Evolutionary conservation across 2,329 filamentous ascomycete species (phyloP).

Genomic region (Xylariaceae sp.): DNA sequence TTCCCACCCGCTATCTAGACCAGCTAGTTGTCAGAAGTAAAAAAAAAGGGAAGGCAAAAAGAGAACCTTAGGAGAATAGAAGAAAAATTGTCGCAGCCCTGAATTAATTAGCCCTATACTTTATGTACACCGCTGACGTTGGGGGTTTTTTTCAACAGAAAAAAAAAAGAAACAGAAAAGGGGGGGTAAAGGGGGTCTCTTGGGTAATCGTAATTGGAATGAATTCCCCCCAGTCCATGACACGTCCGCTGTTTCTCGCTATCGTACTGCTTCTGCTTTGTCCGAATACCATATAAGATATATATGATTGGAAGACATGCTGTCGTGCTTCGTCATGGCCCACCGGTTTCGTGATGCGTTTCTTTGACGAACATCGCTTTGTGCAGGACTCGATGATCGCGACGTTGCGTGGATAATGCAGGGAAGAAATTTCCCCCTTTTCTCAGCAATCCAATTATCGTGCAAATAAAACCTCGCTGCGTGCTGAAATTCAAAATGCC

Average conservation of each 20-base stretch:
- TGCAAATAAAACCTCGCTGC: background rate
- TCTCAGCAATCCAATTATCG: slow-evolving; percentile 1
- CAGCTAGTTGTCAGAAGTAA: slow-evolving; percentile 7
- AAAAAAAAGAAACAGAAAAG: background rate
- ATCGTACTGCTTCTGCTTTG: background rate
- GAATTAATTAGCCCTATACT: slow-evolving; percentile 2
- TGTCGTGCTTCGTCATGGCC: background rate
- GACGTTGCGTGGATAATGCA: slow-evolving; percentile 4
- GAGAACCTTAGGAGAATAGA: background rate
- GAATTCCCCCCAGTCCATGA: slow-evolving; percentile 3
- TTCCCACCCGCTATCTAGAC: slow-evolving; percentile 12
- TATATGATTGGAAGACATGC: no score
- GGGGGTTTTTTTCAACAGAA: background rate
- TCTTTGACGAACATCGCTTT: background rate
- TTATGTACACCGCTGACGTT: slow-evolving; percentile 10
- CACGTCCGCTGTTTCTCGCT: slow-evolving; percentile 1
- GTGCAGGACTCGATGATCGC: background rate
- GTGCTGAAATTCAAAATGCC: slow-evolving; percentile 7
- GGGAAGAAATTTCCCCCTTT: slow-evolving; percentile 1
- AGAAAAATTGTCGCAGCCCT: background rate
- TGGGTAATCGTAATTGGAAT: background rate
- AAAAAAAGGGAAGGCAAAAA: background rate
- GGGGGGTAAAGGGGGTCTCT: background rate
- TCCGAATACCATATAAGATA: background rate
- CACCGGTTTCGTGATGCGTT: background rate